Conservation (phyloP, 129 eudicot species). For the Tagetes erecta region DNA sequence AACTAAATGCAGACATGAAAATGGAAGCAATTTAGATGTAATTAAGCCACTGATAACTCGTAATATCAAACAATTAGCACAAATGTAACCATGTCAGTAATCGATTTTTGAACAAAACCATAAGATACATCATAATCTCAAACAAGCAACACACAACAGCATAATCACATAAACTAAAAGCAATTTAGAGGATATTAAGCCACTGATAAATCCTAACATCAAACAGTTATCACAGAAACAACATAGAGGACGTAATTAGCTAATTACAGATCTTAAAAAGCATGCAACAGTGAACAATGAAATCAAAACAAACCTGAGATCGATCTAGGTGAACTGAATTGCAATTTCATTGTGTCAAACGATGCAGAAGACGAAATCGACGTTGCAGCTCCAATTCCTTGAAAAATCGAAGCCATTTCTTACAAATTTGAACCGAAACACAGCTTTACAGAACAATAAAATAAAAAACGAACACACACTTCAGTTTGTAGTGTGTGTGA, state of each 20-base stretch:
- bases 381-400: conserved; percentile 46
- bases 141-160: conserved; percentile 6
- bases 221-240: conserved; percentile 7
- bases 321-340: conserved; percentile 26
- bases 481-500: conserved; percentile 7
- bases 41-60: not conserved
- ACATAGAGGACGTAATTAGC: not conserved
- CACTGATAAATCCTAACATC: not conserved
- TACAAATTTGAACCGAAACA: not conserved
- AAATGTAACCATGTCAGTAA: not conserved
- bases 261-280: not conserved
- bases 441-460: not conserved
- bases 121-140: not conserved
- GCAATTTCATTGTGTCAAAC: conserved; percentile 35
- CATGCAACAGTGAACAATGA: not conserved
- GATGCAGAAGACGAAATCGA: conserved; percentile 31
- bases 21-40: not conserved
- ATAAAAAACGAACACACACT: conserved; percentile 6
- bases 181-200: not conserved
- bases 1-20: not conserved
- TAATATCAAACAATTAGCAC: conserved; percentile 12
- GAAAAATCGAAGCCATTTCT: conserved; percentile 51
- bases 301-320: conserved; percentile 29
- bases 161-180: not conserved
- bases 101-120: conserved; percentile 4